A percentile compares a stretch with the other conserved stretches of the same genome.
Evolutionary conservation across 2,329 filamentous ascomycete species (phyloP).

Genomic region (Xylariaceae sp.): DNA sequence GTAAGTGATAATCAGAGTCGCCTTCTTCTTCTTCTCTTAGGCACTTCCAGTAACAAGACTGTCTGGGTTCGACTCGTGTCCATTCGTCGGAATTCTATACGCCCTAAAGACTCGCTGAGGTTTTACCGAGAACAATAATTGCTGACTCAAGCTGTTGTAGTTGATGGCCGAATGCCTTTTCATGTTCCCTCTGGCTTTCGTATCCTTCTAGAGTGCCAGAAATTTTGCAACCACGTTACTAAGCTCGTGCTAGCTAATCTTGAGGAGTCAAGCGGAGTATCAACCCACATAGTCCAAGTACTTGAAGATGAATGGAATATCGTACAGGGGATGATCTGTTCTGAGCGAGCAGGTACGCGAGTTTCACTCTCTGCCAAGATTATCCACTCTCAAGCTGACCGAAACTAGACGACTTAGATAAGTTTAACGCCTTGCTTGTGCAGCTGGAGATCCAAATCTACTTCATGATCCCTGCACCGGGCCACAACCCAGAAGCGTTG

Average conservation of each 20-base stretch:
- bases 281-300: constrained; percentile 53
- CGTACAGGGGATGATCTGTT: constrained; percentile 54
- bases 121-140: not conserved
- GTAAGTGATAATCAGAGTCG: constrained; percentile 6
- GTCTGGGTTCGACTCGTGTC: not conserved
- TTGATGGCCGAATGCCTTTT: constrained; percentile 49
- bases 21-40: not conserved
- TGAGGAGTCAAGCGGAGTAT: constrained; percentile 54
- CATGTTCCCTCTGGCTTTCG: constrained; percentile 53
- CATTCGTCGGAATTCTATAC: not conserved
- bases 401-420: constrained; percentile 50
- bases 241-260: constrained; percentile 56
- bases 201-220: constrained; percentile 56
- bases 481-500: constrained; percentile 47
- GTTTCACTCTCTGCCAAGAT: not conserved
- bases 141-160: constrained; percentile 12
- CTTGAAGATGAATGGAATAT: constrained; percentile 61
- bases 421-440: constrained; percentile 56
- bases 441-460: constrained; percentile 61
- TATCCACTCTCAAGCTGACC: constrained; percentile 23
- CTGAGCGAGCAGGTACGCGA: constrained; percentile 53
- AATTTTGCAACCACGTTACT: constrained; percentile 57
- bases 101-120: not conserved
- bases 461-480: constrained; percentile 56
- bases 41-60: not conserved